Conservation (phyloP, 2,329 filamentous ascomycete genomes). For the Exophiala viscosa region DNA sequence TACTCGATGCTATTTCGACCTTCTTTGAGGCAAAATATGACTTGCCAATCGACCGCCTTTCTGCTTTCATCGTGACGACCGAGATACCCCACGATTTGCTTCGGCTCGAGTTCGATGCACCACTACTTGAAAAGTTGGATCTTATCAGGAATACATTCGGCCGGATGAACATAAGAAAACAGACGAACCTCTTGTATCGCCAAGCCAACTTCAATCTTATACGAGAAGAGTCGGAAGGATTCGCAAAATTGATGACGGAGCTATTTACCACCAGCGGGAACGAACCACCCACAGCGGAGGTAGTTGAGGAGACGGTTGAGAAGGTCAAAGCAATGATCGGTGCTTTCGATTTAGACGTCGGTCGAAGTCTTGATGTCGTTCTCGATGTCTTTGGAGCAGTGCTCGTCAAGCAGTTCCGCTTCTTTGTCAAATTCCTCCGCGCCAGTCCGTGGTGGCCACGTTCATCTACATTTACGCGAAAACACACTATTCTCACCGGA, state of each 20-base stretch:
- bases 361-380: slow-evolving; percentile 87
- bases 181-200: slow-evolving; percentile 88
- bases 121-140: slow-evolving; percentile 69
- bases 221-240: slow-evolving; percentile 93
- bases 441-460: slow-evolving; percentile 96
- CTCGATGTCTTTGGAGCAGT: slow-evolving; percentile 93
- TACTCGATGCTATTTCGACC: slow-evolving; percentile 61
- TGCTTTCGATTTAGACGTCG: slow-evolving; percentile 94
- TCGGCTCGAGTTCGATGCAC: slow-evolving; percentile 77
- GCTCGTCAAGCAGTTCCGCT: slow-evolving; percentile 85
- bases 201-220: slow-evolving; percentile 96
- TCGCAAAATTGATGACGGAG: slow-evolving; percentile 92
- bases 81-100: slow-evolving; percentile 68
- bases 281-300: slow-evolving; percentile 67
- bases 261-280: slow-evolving; percentile 83
- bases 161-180: slow-evolving; percentile 78
- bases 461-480: slow-evolving; percentile 36
- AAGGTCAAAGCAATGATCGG: slow-evolving; percentile 91
- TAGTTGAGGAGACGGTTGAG: slow-evolving; percentile 82
- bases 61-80: slow-evolving; percentile 67
- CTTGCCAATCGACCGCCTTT: slow-evolving; percentile 51
- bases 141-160: slow-evolving; percentile 82
- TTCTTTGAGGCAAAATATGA: slow-evolving; percentile 67
- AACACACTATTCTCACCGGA: slow-evolving; percentile 43
- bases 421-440: slow-evolving; percentile 89